phyloP scores from a whole-genome alignment of 2,329 filamentous ascomycete genomes.

The Dactylellina cionopaga region DNA sequence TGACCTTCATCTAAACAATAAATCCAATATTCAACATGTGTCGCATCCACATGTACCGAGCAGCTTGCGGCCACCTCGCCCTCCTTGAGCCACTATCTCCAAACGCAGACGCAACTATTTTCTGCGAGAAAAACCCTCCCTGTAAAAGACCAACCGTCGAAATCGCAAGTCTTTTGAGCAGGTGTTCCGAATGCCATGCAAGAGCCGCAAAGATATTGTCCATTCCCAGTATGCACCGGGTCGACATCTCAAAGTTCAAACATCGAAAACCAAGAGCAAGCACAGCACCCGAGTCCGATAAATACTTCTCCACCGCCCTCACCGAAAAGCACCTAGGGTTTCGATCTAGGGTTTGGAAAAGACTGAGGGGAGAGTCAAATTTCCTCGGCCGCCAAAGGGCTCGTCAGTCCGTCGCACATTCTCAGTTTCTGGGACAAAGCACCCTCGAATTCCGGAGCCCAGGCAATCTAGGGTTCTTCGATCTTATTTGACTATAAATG shows the following conservation, averaged over 20 bases:
- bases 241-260: constrained; percentile 51
- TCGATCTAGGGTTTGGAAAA: constrained; percentile 42
- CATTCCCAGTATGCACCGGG: constrained; percentile 45
- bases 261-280: constrained; percentile 28
- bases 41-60: constrained; percentile 48
- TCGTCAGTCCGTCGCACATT: constrained; percentile 18
- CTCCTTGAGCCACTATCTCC: constrained; percentile 38
- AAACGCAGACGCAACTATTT: constrained; percentile 25
- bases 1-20: neutral
- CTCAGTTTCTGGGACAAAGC: constrained; percentile 22
- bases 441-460: neutral
- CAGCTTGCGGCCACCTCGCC: constrained; percentile 42
- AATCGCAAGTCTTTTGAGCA: constrained; percentile 34
- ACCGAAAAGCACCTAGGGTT: constrained; percentile 17
- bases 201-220: constrained; percentile 21
- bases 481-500: constrained; percentile 19
- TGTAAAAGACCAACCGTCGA: constrained; percentile 47
- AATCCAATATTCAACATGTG: constrained; percentile 35
- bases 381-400: constrained; percentile 7
- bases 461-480: constrained; percentile 29
- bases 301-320: neutral
- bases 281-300: neutral
- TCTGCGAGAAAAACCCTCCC: constrained; percentile 47
- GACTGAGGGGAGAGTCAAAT: constrained; percentile 9
- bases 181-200: constrained; percentile 46